Conservation (phyloP, 192 early-diverging fungal species). For the Spinellus fusiger region DNA sequence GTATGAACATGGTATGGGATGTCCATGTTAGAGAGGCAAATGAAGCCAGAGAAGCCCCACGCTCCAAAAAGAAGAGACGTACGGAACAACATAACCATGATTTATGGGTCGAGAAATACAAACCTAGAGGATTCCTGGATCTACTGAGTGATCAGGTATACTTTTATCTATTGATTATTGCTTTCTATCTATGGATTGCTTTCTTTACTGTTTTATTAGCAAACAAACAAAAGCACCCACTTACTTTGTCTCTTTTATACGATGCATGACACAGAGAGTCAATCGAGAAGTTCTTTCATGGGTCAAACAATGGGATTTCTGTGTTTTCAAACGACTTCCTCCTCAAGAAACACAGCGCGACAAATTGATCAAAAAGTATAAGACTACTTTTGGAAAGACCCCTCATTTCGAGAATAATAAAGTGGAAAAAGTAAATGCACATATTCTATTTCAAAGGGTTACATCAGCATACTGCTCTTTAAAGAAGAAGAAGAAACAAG, state of each 20-base stretch:
- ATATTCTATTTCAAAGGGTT: too few species aligned
- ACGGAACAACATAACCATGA: background rate
- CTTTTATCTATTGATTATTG: too few species aligned
- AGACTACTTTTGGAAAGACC: slow-evolving; percentile 2
- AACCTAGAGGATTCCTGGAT: slow-evolving; percentile 74
- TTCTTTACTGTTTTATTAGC: background rate
- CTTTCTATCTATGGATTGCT: too few species aligned
- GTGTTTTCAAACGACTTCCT: slow-evolving; percentile 68
- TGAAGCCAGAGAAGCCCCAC: background rate
- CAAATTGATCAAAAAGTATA: slow-evolving; percentile 14
- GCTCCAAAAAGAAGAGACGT: background rate
- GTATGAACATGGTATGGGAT: too few species aligned
- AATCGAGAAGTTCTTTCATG: slow-evolving; percentile 87
- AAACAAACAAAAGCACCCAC: too few species aligned
- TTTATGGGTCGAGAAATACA: slow-evolving; percentile 92
- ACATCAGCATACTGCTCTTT: too few species aligned
- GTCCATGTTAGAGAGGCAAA: slow-evolving; percentile 1
- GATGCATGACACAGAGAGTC: slow-evolving; percentile 50
- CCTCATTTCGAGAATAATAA: background rate
- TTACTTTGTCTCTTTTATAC: background rate
- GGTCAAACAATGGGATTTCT: slow-evolving; percentile 97
- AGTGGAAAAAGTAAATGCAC: background rate
- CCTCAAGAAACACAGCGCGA: slow-evolving; percentile 17
- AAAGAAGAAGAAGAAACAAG: too few species aligned
- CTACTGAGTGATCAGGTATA: slow-evolving; percentile 83